Percentiles rank a stretch among this genome's conserved stretches.
Conservation (phyloP, 169 alveolate species). For the Cyclospora cayetanensis region DNA sequence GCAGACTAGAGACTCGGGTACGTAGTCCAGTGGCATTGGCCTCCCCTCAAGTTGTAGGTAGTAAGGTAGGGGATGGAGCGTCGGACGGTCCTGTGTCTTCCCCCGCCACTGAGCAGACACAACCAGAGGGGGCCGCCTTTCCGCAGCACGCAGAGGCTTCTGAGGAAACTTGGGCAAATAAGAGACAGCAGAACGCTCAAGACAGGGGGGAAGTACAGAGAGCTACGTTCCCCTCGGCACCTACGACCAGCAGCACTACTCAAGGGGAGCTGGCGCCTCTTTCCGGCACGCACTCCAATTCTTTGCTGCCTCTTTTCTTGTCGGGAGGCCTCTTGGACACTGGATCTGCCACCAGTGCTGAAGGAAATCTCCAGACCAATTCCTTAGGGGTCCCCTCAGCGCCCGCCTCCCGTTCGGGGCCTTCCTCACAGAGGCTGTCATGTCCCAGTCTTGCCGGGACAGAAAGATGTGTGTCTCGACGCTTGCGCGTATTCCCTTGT, state of each 20-base stretch:
- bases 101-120: neutral
- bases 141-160: neutral
- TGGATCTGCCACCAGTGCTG: neutral
- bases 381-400: neutral
- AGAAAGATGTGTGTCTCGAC: too few relatives aligned
- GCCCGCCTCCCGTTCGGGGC: neutral
- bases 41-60: neutral
- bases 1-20: neutral
- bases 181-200: neutral
- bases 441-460: neutral
- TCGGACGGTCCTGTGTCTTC: neutral
- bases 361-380: neutral
- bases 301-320: neutral
- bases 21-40: neutral
- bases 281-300: neutral
- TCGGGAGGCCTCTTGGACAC: neutral
- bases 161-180: neutral
- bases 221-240: neutral
- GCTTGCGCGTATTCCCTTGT: neutral
- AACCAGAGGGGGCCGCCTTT: neutral
- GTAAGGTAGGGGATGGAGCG: neutral
- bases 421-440: neutral
- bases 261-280: neutral
- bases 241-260: neutral
- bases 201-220: neutral